Evolutionary conservation across 148 eudicot species (phyloP).

Genomic region (Drosera capensis): DNA sequence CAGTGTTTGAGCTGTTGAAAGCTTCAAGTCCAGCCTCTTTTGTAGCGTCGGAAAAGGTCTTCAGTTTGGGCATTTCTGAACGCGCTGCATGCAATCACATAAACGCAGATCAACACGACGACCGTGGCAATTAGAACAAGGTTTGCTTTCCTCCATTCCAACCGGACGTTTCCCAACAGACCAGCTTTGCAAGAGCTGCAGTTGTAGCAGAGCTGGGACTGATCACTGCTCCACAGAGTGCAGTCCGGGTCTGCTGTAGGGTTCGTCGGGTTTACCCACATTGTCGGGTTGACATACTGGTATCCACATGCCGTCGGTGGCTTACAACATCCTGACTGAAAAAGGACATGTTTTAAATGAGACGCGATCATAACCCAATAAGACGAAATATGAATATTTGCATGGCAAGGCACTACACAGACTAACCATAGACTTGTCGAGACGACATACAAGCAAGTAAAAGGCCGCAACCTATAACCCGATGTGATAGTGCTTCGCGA

Average conservation of each 20-base stretch:
- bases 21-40: constrained; percentile 64
- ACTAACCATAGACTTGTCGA: too few relatives aligned
- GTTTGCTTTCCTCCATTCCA: constrained; percentile 79
- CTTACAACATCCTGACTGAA: constrained; percentile 88
- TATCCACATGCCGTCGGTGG: constrained; percentile 78
- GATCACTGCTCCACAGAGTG: constrained; percentile 68
- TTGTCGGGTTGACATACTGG: constrained; percentile 66
- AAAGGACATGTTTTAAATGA: neutral
- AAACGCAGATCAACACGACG: constrained; percentile 68
- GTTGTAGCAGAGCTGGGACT: constrained; percentile 63
- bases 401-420: neutral
- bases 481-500: too few relatives aligned
- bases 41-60: constrained; percentile 57
- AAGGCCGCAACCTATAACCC: too few relatives aligned
- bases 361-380: neutral
- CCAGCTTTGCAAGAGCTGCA: constrained; percentile 91
- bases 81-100: constrained; percentile 72
- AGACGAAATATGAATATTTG: neutral
- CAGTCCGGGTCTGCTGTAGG: constrained; percentile 48
- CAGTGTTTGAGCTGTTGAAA: too few relatives aligned
- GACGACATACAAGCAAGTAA: too few relatives aligned
- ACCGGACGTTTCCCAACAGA: constrained; percentile 57
- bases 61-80: constrained; percentile 71
- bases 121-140: constrained; percentile 51
- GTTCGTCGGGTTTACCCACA: constrained; percentile 59